Evolutionary conservation across 1,284 basidiomycete species (phyloP).

Genomic region (Erythrobasidium hasegawianum): DNA sequence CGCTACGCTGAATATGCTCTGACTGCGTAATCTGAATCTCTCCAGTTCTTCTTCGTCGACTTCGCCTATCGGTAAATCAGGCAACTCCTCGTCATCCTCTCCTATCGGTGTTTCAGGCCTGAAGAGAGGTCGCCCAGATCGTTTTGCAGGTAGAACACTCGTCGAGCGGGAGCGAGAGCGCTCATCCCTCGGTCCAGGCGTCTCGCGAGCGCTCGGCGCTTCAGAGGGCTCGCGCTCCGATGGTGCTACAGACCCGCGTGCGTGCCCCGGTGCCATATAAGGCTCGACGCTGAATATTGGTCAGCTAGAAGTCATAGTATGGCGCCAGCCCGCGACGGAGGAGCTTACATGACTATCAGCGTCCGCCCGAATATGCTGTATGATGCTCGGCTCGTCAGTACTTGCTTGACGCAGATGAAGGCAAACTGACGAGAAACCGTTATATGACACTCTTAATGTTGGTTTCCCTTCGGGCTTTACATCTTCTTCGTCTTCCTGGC

Average conservation of each 20-base stretch:
- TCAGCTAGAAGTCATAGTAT: no score
- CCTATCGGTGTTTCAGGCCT: constrained; percentile 27
- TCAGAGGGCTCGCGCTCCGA: constrained; percentile 15
- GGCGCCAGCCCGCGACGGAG: no score
- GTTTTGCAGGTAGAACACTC: not conserved
- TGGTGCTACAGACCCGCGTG: constrained; percentile 7
- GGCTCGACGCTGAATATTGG: constrained; percentile 22
- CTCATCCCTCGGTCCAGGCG: not conserved
- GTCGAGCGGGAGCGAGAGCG: constrained; percentile 17
- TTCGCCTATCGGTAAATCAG: no score
- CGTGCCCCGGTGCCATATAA: constrained; percentile 15
- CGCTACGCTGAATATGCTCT: constrained; percentile 17
- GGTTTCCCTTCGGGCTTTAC: constrained; percentile 41
- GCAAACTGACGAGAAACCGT: constrained; percentile 34
- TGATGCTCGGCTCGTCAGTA: not conserved
- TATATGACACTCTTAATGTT: constrained; percentile 33
- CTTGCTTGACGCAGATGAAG: not conserved
- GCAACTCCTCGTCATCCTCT: constrained; percentile 13
- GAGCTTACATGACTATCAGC: constrained; percentile 41
- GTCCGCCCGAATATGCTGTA: constrained; percentile 30
- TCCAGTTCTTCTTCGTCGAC: constrained; percentile 18
- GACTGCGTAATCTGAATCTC: constrained; percentile 15
- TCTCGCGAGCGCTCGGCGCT: not conserved
- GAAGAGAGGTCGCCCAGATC: constrained; percentile 12
- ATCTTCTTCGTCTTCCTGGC: constrained; percentile 40